Evolutionary conservation across 495 filamentous ascomycete species (phyloP), one percentile per base, ranked within the genome.

Genomic region (Chaetomidium leptoderma): DNA sequence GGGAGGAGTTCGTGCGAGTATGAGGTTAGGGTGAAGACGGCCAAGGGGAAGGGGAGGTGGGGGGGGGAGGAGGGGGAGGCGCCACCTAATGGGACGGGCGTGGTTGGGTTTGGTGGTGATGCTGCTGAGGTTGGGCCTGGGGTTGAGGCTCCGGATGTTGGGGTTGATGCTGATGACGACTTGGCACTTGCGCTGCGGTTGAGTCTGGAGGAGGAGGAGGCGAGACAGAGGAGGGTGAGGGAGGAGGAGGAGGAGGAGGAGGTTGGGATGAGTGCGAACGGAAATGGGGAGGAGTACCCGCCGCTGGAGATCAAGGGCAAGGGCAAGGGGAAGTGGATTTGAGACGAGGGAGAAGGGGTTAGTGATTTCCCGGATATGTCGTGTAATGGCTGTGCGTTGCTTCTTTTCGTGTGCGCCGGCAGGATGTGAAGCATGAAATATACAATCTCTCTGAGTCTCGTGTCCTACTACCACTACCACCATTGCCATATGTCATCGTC

Each of bases 171-270:
- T 21, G 79, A 90, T 62, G 82, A 86, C 43, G 92, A 96, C 70
- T 68, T 97, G 39, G 87, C 95, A 42, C 84, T 90, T 57, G 93
- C 93, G 3, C 72, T 97, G 56, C 84, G 86, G 68, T 72, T 97
- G 30, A 97, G 93, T 68, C 71, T 97, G 44, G 87, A 85, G 13
- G 91, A 96, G 72, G 85, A 91, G 71, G 82, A 83, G 72, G 63
- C 63, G 19, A 71, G 76, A 29, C 62, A 61, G 59, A 37, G 30
- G 23, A 55, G 55, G 47, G 32, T 23, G 29, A 55, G 37, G 11
- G 43, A 42, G 27, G 26, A 29, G 57, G 65, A 48, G 58, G 57
- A 55, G 49, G 62, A 52, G 26, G 45, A 65, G 48, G 24, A 19
- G 57, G 57, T n/a, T 74, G 72, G 29, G 81, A 85, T 29, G 83